Conservation (phyloP, 257 asterid genomes). For the Solanum rostratum region DNA sequence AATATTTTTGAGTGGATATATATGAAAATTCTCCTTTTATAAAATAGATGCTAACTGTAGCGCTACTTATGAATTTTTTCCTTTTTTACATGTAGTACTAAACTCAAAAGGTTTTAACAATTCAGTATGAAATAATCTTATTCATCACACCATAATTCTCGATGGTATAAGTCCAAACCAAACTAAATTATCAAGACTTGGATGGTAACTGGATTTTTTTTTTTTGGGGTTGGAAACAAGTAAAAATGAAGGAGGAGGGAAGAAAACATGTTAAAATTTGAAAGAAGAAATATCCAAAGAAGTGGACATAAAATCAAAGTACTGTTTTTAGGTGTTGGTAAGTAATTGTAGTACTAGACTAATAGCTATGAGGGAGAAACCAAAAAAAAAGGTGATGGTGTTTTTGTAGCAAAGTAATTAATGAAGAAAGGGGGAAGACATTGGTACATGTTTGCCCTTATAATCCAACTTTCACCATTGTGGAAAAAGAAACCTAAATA, state of each 20-base stretch:
- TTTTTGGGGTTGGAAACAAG: not conserved
- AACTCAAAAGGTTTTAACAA: too few relatives aligned
- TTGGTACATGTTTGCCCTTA: slow-evolving; percentile 22
- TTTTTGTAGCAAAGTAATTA: not conserved
- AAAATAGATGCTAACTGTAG: not conserved
- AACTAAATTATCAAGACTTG: not conserved
- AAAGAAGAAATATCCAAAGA: not conserved
- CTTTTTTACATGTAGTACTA: not conserved
- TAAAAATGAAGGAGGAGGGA: not conserved
- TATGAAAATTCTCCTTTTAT: too few relatives aligned
- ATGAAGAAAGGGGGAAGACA: not conserved
- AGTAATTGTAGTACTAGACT: not conserved
- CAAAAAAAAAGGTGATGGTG: not conserved
- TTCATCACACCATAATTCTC: not conserved
- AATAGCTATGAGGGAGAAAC: not conserved
- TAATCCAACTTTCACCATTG: slow-evolving; percentile 1
- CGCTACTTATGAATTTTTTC: not conserved
- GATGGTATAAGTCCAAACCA: not conserved
- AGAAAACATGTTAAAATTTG: not conserved
- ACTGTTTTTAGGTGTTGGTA: not conserved
- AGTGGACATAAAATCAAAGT: not conserved
- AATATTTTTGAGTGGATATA: too few relatives aligned
- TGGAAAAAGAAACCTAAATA: slow-evolving; percentile 2
- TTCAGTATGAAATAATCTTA: not conserved
- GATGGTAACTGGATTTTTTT: not conserved